Evolutionary conservation across 192 early-diverging fungal species (phyloP).

Genomic region (Backusella westeae): DNA sequence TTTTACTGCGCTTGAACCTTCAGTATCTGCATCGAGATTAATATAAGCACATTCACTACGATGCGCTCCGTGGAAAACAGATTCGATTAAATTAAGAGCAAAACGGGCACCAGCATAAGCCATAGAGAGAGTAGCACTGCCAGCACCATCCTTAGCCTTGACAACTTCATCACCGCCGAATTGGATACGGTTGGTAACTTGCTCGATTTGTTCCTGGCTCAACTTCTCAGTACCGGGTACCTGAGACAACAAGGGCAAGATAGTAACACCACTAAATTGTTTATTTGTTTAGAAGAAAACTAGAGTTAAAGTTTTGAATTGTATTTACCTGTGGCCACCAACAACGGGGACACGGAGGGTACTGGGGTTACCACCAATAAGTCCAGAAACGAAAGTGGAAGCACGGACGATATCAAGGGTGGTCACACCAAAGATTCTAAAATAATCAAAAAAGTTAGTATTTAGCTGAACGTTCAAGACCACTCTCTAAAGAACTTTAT

Average conservation of each 20-base stretch:
- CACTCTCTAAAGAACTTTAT: background rate
- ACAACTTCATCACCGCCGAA: conserved; percentile 98
- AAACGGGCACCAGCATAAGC: conserved; percentile 85
- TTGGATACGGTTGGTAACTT: conserved; percentile 93
- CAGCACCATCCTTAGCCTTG: conserved; percentile 94
- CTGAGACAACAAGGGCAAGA: conserved; percentile 87
- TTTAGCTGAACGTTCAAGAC: background rate
- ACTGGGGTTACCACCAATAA: conserved; percentile 70
- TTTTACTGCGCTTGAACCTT: conserved; percentile 45
- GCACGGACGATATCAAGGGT: conserved; percentile 94
- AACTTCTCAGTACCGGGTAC: conserved; percentile 64
- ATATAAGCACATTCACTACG: conserved; percentile 88
- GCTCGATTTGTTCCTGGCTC: conserved; percentile 77
- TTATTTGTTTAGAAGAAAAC: too few relatives aligned
- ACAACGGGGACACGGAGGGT: conserved; percentile 78
- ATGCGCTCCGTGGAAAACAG: conserved; percentile 62
- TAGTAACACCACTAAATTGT: conserved; percentile 79
- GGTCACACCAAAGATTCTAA: conserved; percentile 85
- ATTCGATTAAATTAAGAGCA: conserved; percentile 83
- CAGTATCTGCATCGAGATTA: conserved; percentile 51
- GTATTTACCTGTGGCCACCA: conserved; percentile 69
- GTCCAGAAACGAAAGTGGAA: conserved; percentile 82
- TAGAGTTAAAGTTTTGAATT: too few relatives aligned
- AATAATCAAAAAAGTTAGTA: conserved; percentile 9
- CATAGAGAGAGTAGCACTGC: conserved; percentile 87